Conservation (phyloP, 2,329 filamentous ascomycete genomes). For the Botryosphaeria agaves region DNA sequence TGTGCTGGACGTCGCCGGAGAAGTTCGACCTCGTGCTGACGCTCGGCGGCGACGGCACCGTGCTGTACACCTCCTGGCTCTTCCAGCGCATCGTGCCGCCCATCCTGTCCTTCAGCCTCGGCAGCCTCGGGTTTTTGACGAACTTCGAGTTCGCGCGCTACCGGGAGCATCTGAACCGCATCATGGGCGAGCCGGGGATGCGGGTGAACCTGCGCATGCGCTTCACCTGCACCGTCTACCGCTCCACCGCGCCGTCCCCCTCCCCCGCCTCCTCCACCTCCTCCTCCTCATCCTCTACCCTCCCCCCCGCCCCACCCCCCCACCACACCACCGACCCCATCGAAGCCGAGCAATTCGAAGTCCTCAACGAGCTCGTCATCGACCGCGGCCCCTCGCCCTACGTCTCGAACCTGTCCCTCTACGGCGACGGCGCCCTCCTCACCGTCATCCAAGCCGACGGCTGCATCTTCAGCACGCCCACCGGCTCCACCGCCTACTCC, state of each 20-base stretch:
- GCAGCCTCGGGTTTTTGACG: slow-evolving; percentile 75
- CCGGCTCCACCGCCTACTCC: slow-evolving; percentile 79
- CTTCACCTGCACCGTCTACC: slow-evolving; percentile 94
- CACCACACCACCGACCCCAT: slow-evolving; percentile 47
- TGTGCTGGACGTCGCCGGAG: slow-evolving; percentile 87
- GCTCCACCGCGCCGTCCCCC: slow-evolving; percentile 34
- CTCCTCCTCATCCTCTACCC: slow-evolving; percentile 10
- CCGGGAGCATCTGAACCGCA: slow-evolving; percentile 66
- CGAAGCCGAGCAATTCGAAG: slow-evolving; percentile 91
- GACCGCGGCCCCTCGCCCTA: slow-evolving; percentile 93
- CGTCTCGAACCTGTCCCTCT: slow-evolving; percentile 90
- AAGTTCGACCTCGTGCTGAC: slow-evolving; percentile 90
- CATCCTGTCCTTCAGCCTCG: slow-evolving; percentile 68
- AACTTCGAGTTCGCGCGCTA: slow-evolving; percentile 79
- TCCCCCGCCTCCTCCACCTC: slow-evolving; percentile 13
- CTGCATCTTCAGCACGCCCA: slow-evolving; percentile 94
- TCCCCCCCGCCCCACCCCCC: slow-evolving; percentile 17
- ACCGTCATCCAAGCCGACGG: slow-evolving; percentile 95
- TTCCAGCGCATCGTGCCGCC: slow-evolving; percentile 80
- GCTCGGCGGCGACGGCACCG: slow-evolving; percentile 72
- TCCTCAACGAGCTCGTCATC: slow-evolving; percentile 95
- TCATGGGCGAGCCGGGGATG: slow-evolving; percentile 94
- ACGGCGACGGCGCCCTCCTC: slow-evolving; percentile 84
- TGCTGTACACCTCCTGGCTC: slow-evolving; percentile 80
- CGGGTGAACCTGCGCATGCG: slow-evolving; percentile 95